phyloP scores from a whole-genome alignment of 116 monocot genomes.

The Posidonia oceanica region DNA sequence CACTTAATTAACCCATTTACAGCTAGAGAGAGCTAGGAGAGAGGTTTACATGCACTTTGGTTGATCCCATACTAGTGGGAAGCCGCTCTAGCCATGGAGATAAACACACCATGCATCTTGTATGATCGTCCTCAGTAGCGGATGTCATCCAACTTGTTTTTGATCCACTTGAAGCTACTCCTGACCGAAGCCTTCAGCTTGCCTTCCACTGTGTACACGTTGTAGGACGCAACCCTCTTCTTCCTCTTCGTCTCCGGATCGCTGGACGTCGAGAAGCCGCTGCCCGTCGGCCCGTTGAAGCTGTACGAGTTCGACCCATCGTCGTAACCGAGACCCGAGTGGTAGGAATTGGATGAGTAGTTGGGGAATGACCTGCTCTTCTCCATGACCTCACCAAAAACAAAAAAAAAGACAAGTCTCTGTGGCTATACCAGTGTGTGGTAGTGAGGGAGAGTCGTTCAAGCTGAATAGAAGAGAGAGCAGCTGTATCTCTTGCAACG shows the following conservation, averaged over 20 bases:
- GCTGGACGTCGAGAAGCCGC: constrained; percentile 21
- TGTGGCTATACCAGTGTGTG: too few relatives aligned
- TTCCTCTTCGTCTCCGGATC: constrained; percentile 79
- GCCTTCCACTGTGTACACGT: constrained; percentile 45
- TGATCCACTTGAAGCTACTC: constrained; percentile 91
- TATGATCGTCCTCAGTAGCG: not conserved
- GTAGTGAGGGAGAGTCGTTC: too few relatives aligned
- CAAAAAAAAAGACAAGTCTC: too few relatives aligned
- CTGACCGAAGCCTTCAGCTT: constrained; percentile 65
- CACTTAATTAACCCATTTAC: too few relatives aligned
- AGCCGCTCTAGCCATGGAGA: too few relatives aligned
- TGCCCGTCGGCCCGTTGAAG: constrained; percentile 67
- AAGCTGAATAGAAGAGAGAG: too few relatives aligned
- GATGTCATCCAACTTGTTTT: constrained; percentile 47
- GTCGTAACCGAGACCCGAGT: constrained; percentile 23
- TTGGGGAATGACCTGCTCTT: constrained; percentile 55
- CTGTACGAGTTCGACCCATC: constrained; percentile 43
- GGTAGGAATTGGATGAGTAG: constrained; percentile 20
- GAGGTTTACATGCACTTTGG: too few relatives aligned
- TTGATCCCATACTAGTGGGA: too few relatives aligned
- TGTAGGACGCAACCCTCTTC: constrained; percentile 72
- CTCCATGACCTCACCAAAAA: constrained; percentile 36
- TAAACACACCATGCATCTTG: too few relatives aligned
- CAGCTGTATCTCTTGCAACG: too few relatives aligned
- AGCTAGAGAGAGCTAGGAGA: too few relatives aligned